Evolutionary conservation across 768 basidiomycete genomes (phyloP).

Genomic region (Rhizopogon sp.): DNA sequence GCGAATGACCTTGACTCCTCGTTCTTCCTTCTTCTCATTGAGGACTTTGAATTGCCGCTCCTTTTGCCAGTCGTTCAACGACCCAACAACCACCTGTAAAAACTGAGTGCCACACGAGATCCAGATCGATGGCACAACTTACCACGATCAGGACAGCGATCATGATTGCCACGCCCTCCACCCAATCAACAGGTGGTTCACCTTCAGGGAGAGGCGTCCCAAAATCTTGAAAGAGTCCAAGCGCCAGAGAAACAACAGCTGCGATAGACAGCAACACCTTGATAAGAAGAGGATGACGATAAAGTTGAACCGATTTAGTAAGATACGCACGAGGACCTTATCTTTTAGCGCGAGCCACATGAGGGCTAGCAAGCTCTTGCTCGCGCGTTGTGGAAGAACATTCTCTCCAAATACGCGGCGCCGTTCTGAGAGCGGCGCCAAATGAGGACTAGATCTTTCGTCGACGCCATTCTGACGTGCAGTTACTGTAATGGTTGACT

Average conservation of each 20-base stretch:
- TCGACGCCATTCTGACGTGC: conserved; percentile 6
- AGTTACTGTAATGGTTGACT: conserved; percentile 15
- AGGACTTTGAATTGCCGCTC: conserved; percentile 91
- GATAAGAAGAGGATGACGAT: conserved; percentile 1
- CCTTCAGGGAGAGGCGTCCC: conserved; percentile 55
- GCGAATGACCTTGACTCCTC: conserved; percentile 81
- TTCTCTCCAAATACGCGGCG: conserved; percentile 72
- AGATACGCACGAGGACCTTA: conserved; percentile 71
- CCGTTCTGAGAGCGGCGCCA: conserved; percentile 55
- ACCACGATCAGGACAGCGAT: conserved; percentile 74
- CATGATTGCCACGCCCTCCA: conserved; percentile 86
- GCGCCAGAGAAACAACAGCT: conserved; percentile 86
- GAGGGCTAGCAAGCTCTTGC: conserved; percentile 64
- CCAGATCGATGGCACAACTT: conserved; percentile 18
- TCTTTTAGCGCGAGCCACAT: conserved; percentile 89
- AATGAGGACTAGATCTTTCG: conserved; percentile 7
- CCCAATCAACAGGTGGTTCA: conserved; percentile 90
- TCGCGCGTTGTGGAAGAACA: conserved; percentile 61
- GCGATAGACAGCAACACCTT: conserved; percentile 89
- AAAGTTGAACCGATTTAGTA: not conserved
- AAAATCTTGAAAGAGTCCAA: conserved; percentile 93
- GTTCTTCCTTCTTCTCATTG: conserved; percentile 94
- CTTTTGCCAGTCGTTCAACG: conserved; percentile 97
- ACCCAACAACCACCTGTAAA: conserved; percentile 77
- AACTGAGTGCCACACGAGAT: not conserved